phyloP scores from a whole-genome alignment of 306 rosid genomes.

The Herpetospermum pedunculosum region DNA sequence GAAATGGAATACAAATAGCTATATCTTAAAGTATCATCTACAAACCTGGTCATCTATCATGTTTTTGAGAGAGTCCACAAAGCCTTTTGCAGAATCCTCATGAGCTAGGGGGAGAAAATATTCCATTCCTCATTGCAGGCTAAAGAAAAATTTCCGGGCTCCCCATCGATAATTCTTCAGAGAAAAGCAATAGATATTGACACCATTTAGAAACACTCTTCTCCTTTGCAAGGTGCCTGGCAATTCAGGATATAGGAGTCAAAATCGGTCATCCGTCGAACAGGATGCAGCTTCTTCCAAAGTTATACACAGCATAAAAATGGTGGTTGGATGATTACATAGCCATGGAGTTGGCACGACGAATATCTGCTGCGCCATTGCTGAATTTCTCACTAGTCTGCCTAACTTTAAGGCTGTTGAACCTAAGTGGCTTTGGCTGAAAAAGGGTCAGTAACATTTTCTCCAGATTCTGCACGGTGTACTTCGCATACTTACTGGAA shows the following conservation, averaged over 20 bases:
- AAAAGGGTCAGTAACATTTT: constrained; percentile 69
- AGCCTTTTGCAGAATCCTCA: not conserved
- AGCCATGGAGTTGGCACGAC: constrained; percentile 74
- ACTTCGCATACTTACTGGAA: constrained; percentile 74
- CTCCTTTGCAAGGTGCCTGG: not conserved
- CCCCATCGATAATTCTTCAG: not conserved
- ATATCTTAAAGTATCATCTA: constrained; percentile 34
- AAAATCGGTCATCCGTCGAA: not conserved
- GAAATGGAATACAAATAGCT: constrained; percentile 15
- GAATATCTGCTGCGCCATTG: constrained; percentile 50
- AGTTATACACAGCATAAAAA: not conserved
- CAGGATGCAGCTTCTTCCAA: constrained; percentile 9
- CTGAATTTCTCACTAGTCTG: constrained; percentile 59
- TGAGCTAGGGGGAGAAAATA: not conserved
- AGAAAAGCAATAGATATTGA: not conserved
- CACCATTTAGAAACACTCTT: not conserved
- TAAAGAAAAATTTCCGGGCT: not conserved
- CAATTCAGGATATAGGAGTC: not conserved
- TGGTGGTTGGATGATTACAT: constrained; percentile 28
- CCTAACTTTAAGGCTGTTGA: constrained; percentile 62
- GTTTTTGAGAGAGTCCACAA: not conserved
- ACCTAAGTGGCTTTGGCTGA: constrained; percentile 68
- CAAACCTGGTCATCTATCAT: constrained; percentile 19
- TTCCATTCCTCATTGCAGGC: not conserved
- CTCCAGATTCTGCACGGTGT: constrained; percentile 79